Conservation (phyloP, 2,329 filamentous ascomycete species). For the Exophiala sideris region DNA sequence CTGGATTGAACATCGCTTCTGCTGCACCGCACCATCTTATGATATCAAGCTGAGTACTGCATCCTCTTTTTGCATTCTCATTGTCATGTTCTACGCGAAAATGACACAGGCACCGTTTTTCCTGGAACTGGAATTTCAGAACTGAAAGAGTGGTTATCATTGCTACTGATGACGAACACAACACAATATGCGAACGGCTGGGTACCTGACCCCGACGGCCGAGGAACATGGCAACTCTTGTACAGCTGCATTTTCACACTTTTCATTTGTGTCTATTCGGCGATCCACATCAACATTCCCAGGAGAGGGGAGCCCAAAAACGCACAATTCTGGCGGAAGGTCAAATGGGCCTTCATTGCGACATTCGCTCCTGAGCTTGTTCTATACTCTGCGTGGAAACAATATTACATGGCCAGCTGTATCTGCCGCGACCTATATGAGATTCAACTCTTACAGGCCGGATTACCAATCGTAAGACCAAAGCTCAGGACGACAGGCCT, state of each 20-base stretch:
- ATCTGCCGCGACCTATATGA: background rate
- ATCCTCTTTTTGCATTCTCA: too few relatives aligned
- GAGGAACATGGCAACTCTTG: slow-evolving; percentile 4
- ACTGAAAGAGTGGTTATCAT: too few relatives aligned
- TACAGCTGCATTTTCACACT: slow-evolving; percentile 5
- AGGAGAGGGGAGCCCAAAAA: background rate
- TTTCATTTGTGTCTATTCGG: slow-evolving; percentile 6
- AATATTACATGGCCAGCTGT: slow-evolving; percentile 1
- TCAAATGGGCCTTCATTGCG: slow-evolving; percentile 6
- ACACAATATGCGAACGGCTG: background rate
- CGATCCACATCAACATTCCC: slow-evolving; percentile 7
- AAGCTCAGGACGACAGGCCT: too few relatives aligned
- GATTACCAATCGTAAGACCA: too few relatives aligned
- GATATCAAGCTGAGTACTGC: too few relatives aligned
- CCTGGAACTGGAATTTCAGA: too few relatives aligned
- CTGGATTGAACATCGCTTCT: too few relatives aligned
- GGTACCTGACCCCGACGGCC: background rate
- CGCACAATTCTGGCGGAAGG: background rate
- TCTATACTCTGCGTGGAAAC: slow-evolving; percentile 1
- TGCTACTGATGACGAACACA: background rate
- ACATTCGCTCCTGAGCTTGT: slow-evolving; percentile 7
- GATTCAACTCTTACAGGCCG: too few relatives aligned
- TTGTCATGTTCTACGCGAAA: too few relatives aligned
- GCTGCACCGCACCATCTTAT: too few relatives aligned
- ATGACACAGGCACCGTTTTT: too few relatives aligned